Conservation (phyloP, 805 yeast species). For the Saccharomyces kudriavzevii region DNA sequence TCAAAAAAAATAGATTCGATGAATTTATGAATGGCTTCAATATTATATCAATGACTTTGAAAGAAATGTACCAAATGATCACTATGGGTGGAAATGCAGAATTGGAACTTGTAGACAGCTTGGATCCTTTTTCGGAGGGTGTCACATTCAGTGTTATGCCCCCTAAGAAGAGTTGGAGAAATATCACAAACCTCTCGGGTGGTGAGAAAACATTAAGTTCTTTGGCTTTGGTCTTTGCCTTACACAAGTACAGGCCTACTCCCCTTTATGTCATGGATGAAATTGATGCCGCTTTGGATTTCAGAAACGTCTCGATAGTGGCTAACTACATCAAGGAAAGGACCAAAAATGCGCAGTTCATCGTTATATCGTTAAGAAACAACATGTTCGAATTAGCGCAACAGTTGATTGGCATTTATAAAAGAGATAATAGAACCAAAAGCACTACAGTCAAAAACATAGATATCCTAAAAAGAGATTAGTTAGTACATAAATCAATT, state of each 20-base stretch:
- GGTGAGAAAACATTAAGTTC: constrained; percentile 97
- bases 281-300: constrained; percentile 97
- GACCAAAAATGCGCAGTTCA: constrained; percentile 92
- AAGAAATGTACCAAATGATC: constrained; percentile 96
- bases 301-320: constrained; percentile 92
- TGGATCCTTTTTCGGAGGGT: constrained; percentile 98
- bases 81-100: constrained; percentile 99
- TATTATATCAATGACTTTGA: constrained; percentile 74
- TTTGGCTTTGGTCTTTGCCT: constrained; percentile 88
- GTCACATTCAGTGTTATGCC: constrained; percentile 97
- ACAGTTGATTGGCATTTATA: constrained; percentile 90
- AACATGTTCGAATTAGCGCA: constrained; percentile 97
- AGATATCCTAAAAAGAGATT: constrained; percentile 34
- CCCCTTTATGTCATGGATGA: constrained; percentile 98
- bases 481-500: background rate
- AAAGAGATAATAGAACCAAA: constrained; percentile 81
- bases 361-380: constrained; percentile 89
- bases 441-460: constrained; percentile 71
- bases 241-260: constrained; percentile 93
- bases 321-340: constrained; percentile 95
- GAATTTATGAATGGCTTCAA: constrained; percentile 93
- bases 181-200: constrained; percentile 89
- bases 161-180: constrained; percentile 96
- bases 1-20: constrained; percentile 65
- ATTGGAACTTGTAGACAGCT: constrained; percentile 84